These are phyloP conservation scores for Saccharomycopsis selenospora DNA, from an alignment of 805 yeast species.

Conservation along the genomic window DNA sequence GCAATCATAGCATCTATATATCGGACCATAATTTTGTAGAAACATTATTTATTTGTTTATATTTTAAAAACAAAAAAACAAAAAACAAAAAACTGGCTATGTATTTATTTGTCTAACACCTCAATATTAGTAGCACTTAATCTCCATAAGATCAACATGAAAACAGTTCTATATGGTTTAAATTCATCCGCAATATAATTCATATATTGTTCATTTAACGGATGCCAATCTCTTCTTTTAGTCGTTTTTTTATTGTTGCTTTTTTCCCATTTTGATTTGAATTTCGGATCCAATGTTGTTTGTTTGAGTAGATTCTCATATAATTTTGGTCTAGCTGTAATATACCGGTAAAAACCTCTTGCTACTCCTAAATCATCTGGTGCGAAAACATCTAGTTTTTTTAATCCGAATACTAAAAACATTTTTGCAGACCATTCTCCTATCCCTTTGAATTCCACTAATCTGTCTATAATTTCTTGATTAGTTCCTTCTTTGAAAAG, in stretches of 20 bases:
- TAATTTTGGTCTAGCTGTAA: slow-evolving; percentile 46
- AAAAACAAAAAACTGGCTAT: no score
- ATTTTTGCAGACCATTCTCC: slow-evolving; percentile 87
- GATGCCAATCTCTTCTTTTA: slow-evolving; percentile 57
- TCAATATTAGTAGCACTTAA: slow-evolving; percentile 51
- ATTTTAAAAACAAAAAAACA: no score
- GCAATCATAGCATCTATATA: no score
- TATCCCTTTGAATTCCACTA: slow-evolving; percentile 57
- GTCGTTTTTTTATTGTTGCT: slow-evolving; percentile 31
- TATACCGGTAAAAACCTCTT: slow-evolving; percentile 65
- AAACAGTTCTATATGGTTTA: slow-evolving; percentile 57
- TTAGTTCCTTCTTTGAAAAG: slow-evolving; percentile 35
- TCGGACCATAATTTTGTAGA: no score
- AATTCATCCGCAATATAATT: slow-evolving; percentile 49
- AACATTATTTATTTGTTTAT: no score
- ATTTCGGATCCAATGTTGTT: slow-evolving; percentile 29
- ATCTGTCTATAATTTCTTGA: slow-evolving; percentile 40
- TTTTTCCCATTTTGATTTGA: slow-evolving; percentile 33
- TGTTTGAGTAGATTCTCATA: slow-evolving; percentile 37
- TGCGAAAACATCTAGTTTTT: slow-evolving; percentile 64
- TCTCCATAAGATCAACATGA: slow-evolving; percentile 73
- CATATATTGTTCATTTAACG: slow-evolving; percentile 52
- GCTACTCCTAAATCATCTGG: slow-evolving; percentile 79
- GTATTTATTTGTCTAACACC: slow-evolving; percentile 33
- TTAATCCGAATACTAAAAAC: slow-evolving; percentile 69